Base-by-base conservation (phyloP, 1,284 basidiomycete species). In the Macrocybe sp. region DNA sequence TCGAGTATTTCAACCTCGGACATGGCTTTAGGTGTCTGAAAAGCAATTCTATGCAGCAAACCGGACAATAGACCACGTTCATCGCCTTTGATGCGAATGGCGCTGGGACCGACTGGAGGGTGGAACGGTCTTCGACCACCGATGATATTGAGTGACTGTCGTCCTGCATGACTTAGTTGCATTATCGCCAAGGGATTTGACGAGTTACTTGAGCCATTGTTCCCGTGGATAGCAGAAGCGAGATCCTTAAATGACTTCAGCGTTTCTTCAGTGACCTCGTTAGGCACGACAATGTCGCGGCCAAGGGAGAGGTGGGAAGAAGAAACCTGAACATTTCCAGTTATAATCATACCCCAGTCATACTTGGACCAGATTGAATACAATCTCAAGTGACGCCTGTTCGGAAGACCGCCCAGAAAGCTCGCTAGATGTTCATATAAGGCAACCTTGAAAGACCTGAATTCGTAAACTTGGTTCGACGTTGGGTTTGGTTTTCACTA, bases 281-380 rank as follows among this genome's bases (percentile, higher is more conserved):
- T 52, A 0, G 89, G 88, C 0, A 93, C 58, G 4, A 81, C 66
- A 12, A 94, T 70, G 62, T 97, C 95, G 51, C 89, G 80, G 1
- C 92, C 92, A 7, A 93, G 75, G 0, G 86, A 78, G 1, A 96
- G 75, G 61, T 96, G 92, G 0, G 72, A 64, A 0, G 62, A 59
- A 40, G 82, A 81, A 31, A 97, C 83, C 56, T 90, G 88, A 1
- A 94, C 79, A 58, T 97, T 97, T 11, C 95, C 93, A 0, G 94
- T 93, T 44, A 96, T 70, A 46, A 97, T 72, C 72, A 97, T 89
- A 0, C 92, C 95, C 92, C 92, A 97, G 14, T 77, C 76, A 3
- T 85, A 81, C 35, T 72, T 63, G 0, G 83, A 81, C 93, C 94
- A 98, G 55, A 73, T 69, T 1, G 77, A 66, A 63, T 98, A 97